Conservation (phyloP, 1,139 yeast species). For the Hyphopichia burtonii region DNA sequence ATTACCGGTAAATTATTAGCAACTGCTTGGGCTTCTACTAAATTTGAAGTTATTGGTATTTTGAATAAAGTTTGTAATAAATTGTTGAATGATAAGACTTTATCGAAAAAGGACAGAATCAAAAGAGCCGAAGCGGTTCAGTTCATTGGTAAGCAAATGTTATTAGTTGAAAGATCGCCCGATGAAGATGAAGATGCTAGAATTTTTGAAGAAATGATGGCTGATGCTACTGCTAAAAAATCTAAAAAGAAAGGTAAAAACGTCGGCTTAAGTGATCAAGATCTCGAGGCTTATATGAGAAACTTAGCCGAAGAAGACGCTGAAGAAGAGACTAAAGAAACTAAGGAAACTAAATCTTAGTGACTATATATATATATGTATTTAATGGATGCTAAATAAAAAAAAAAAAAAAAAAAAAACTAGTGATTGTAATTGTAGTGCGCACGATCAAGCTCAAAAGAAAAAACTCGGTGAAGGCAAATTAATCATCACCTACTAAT, state of each 20-base stretch:
- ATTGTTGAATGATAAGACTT: slow-evolving; percentile 55
- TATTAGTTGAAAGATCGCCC: slow-evolving; percentile 54
- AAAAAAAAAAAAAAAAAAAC: background rate
- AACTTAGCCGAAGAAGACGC: slow-evolving; percentile 17
- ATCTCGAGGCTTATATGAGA: slow-evolving; percentile 22
- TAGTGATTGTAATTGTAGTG: no score
- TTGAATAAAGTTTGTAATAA: slow-evolving; percentile 64
- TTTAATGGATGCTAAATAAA: no score
- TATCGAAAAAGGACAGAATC: slow-evolving; percentile 50
- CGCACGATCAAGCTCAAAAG: no score
- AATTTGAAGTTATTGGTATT: slow-evolving; percentile 68
- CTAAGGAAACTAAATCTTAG: background rate
- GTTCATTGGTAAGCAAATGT: slow-evolving; percentile 56
- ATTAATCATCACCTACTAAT: no score
- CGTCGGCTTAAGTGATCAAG: slow-evolving; percentile 14
- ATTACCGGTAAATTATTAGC: slow-evolving; percentile 74
- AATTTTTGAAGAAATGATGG: slow-evolving; percentile 74
- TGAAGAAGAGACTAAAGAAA: slow-evolving; percentile 5
- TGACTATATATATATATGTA: no score
- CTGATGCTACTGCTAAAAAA: slow-evolving; percentile 60
- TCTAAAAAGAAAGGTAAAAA: slow-evolving; percentile 22
- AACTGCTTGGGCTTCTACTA: slow-evolving; percentile 79
- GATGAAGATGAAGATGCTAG: slow-evolving; percentile 76
- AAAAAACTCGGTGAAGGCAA: background rate
- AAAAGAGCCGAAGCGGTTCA: slow-evolving; percentile 61